Conservation (phyloP, 2,329 filamentous ascomycete species). For the Penicillium capsulatum region DNA sequence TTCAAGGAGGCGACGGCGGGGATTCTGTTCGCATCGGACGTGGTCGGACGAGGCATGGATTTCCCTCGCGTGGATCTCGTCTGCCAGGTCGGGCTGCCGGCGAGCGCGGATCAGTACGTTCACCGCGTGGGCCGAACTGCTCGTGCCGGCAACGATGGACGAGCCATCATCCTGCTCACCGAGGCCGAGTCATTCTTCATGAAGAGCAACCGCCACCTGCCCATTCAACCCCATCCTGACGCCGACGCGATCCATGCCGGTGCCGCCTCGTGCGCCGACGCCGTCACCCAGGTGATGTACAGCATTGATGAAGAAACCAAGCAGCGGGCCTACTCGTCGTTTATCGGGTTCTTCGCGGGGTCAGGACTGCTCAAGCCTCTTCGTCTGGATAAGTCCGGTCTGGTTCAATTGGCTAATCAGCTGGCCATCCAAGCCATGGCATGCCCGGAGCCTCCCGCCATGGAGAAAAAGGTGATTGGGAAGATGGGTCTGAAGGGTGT, state of each 20-base stretch:
- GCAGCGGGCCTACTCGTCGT: constrained; percentile 37
- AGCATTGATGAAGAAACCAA: constrained; percentile 31
- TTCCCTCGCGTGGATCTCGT: constrained; percentile 50
- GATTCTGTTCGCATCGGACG: constrained; percentile 50
- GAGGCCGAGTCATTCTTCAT: constrained; percentile 52
- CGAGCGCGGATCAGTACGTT: constrained; percentile 50
- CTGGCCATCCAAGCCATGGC: constrained; percentile 36
- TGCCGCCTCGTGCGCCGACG: constrained; percentile 30
- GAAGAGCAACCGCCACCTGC: constrained; percentile 46
- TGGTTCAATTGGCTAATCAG: constrained; percentile 37
- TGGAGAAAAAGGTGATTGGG: constrained; percentile 37
- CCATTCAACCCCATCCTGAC: constrained; percentile 48
- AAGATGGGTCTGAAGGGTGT: constrained; percentile 42
- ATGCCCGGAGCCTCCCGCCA: constrained; percentile 35
- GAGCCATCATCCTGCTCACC: constrained; percentile 53
- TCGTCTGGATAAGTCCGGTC: constrained; percentile 30
- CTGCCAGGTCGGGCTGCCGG: constrained; percentile 49
- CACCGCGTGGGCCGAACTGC: constrained; percentile 59
- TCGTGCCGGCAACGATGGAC: constrained; percentile 52
- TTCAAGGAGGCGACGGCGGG: constrained; percentile 39
- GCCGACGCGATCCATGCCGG: constrained; percentile 37
- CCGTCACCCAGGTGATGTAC: constrained; percentile 29
- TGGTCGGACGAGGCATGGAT: constrained; percentile 49
- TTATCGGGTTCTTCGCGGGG: constrained; percentile 35
- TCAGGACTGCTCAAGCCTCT: constrained; percentile 31